Base-by-base conservation (phyloP, 345 rosid genomes). In the Gossypium mustelinum region DNA sequence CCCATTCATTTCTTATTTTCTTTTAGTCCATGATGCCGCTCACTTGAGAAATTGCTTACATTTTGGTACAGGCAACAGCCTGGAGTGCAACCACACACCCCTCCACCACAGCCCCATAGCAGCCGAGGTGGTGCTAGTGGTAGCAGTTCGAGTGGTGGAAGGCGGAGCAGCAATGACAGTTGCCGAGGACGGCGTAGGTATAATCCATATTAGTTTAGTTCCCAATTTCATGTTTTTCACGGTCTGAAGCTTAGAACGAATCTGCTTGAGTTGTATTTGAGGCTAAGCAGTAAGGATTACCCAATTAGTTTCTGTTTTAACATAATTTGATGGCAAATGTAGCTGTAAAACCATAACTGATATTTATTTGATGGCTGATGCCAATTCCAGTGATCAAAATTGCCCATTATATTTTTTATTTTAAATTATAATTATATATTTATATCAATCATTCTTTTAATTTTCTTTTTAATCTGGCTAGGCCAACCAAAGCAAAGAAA, bases 21-120 rank as follows among this genome's bases (percentile, higher is more conserved):
- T 47, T 39, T 61, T 41, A 7, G 60, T 20, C 57, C 11, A 64
- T 54, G 13, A 52, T 4, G 22, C 39, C 34, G 6, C 25, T 44
- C 24, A 66, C 51, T 27, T n/a, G 4, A 54, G 65, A 60, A n/a
- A 17, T 34, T 34, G 13, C 10, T 68, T 45, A 27, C 72, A 12
- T 77, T n/a, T 66, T 76, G 47, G 39, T 68, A 47, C 68, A 94
- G 97, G 85, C 97, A 94, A 86, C 97, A 90, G 63, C 92, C 94
- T 64, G 97, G 97, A 80, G 76, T 83, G 20, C 97, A 84, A 74
- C 90, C 80, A 43, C 87, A 83, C 68, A 59, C 76, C 12, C 87
- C 87, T 52, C 86, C 83, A 58, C 80, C 88, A 24, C 90, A 81
- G 44, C 85, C 87, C 47, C 83, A 81, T 24, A 73, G 79, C 68